These are phyloP conservation scores for Carex scoparia DNA, from an alignment of 176 grass and related monocot genomes.

Conservation along the genomic window DNA sequence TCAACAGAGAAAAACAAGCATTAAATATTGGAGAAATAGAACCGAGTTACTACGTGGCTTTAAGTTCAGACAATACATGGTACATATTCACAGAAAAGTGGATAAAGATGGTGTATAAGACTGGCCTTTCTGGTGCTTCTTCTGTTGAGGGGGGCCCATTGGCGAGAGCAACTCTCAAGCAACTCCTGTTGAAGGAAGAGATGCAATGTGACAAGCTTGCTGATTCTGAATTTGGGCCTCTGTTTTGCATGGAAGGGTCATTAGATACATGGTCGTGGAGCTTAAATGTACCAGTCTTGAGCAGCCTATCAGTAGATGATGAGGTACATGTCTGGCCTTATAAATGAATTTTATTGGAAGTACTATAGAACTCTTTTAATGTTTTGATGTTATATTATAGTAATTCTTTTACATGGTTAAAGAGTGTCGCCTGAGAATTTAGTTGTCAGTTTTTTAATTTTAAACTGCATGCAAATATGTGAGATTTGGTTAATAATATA, in stretches of 20 bases:
- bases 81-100: slow-evolving; percentile 98
- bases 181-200: slow-evolving; percentile 68
- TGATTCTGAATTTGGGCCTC: slow-evolving; percentile 83
- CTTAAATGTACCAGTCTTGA: slow-evolving; percentile 89
- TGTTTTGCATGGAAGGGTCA: slow-evolving; percentile 86
- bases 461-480: neutral
- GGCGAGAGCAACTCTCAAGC: slow-evolving; percentile 71
- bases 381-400: neutral
- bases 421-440: neutral
- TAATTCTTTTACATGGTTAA: slow-evolving; percentile 19
- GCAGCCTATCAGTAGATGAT: slow-evolving; percentile 84
- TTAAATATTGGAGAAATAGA: slow-evolving; percentile 32
- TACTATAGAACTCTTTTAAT: neutral
- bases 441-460: neutral
- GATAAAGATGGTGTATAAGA: slow-evolving; percentile 78
- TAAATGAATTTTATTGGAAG: neutral
- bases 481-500: neutral
- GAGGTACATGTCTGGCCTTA: slow-evolving; percentile 37
- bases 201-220: slow-evolving; percentile 76
- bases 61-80: slow-evolving; percentile 99
- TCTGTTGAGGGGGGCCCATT: slow-evolving; percentile 56
- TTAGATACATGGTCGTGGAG: slow-evolving; percentile 99
- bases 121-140: slow-evolving; percentile 57
- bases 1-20: slow-evolving; percentile 30
- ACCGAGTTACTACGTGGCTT: slow-evolving; percentile 70